Conservation (phyloP, 768 basidiomycete species). For the Agrocybe praecox region DNA sequence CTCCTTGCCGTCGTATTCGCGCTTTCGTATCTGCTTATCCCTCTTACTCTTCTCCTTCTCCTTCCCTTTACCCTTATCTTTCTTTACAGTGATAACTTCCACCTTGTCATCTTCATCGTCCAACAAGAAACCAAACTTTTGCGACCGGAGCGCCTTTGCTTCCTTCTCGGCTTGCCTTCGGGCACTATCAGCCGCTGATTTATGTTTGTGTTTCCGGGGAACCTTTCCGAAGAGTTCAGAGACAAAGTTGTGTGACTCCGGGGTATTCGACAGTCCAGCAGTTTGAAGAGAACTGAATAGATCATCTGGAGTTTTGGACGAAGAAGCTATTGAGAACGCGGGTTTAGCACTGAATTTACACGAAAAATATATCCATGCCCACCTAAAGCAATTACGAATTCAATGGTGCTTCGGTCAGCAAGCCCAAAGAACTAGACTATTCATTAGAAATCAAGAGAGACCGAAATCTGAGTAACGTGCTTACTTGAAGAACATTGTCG, state of each 20-base stretch:
- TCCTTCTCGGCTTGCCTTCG: slow-evolving; percentile 78
- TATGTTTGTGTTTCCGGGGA: slow-evolving; percentile 79
- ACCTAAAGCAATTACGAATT: slow-evolving; percentile 90
- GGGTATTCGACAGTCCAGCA: slow-evolving; percentile 79
- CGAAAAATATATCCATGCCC: slow-evolving; percentile 14
- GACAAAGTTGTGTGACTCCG: slow-evolving; percentile 81
- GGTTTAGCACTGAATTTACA: no score
- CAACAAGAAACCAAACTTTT: slow-evolving; percentile 81
- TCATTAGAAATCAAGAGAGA: background rate
- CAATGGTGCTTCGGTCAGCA: slow-evolving; percentile 81
- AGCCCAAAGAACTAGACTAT: slow-evolving; percentile 73
- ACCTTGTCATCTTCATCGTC: slow-evolving; percentile 67
- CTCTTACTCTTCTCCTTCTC: slow-evolving; percentile 49
- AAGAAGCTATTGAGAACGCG: slow-evolving; percentile 57
- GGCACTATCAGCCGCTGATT: slow-evolving; percentile 44
- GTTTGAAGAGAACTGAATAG: slow-evolving; percentile 76
- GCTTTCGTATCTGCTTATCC: slow-evolving; percentile 73
- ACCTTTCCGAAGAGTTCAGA: slow-evolving; percentile 74
- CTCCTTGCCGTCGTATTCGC: slow-evolving; percentile 78
- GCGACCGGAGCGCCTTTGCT: slow-evolving; percentile 64
- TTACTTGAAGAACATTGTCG: slow-evolving; percentile 73
- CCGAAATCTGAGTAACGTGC: slow-evolving; percentile 21
- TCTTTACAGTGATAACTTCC: slow-evolving; percentile 41
- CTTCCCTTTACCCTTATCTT: slow-evolving; percentile 28
- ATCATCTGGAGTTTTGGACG: slow-evolving; percentile 78